Conservation (phyloP, 2,329 filamentous ascomycete species). For the Leptosphaerulina australis region DNA sequence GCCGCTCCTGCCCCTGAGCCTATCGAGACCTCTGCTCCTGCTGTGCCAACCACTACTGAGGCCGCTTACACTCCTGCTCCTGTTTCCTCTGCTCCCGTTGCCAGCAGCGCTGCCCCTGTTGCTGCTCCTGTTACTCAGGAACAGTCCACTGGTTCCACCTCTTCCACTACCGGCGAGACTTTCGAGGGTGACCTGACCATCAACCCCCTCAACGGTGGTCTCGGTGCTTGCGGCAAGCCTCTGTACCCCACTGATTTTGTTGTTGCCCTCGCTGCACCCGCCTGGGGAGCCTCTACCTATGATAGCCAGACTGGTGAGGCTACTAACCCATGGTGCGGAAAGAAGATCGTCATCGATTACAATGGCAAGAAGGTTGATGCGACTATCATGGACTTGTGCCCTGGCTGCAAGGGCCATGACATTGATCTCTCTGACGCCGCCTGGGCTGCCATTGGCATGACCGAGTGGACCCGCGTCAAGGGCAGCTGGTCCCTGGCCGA, state of each 20-base stretch:
- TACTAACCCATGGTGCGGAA: slow-evolving; percentile 45
- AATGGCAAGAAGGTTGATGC: slow-evolving; percentile 36
- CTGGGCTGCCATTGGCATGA: slow-evolving; percentile 36
- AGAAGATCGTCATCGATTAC: slow-evolving; percentile 42
- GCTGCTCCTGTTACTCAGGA: slow-evolving; percentile 8
- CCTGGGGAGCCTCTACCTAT: slow-evolving; percentile 41
- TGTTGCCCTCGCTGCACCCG: slow-evolving; percentile 37
- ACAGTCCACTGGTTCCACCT: slow-evolving; percentile 4
- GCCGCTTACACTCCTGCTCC: slow-evolving; percentile 16
- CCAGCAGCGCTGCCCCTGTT: slow-evolving; percentile 4
- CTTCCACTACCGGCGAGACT: slow-evolving; percentile 10
- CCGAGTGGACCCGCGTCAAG: slow-evolving; percentile 33
- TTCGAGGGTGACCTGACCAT: slow-evolving; percentile 40
- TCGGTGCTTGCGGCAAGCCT: slow-evolving; percentile 40
- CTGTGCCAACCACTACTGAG: slow-evolving; percentile 3
- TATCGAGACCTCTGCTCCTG: slow-evolving; percentile 1
- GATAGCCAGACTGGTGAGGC: slow-evolving; percentile 38
- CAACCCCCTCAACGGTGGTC: slow-evolving; percentile 39
- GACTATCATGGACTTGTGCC: slow-evolving; percentile 45
- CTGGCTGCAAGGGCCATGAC: slow-evolving; percentile 38
- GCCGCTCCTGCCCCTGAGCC: slow-evolving; percentile 16
- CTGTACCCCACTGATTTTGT: slow-evolving; percentile 32
- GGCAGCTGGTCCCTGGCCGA: slow-evolving; percentile 34
- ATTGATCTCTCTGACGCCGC: slow-evolving; percentile 41
- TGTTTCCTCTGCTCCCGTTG: background rate